Conservation (phyloP, 352 stramenopile genomes). For the Stephanocyclus meneghinianus region DNA sequence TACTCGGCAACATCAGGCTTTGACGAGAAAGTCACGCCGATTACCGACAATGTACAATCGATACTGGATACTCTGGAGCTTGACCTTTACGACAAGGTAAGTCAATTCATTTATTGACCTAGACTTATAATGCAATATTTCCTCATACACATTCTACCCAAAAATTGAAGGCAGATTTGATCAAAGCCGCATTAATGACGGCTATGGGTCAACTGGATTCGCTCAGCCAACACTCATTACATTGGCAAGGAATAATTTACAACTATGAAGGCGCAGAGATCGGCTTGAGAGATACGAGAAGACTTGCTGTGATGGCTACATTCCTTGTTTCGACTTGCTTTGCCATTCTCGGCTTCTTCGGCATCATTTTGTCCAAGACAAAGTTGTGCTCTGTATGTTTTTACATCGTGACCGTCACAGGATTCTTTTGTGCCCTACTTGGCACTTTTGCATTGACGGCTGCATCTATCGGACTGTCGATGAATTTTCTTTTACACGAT, state of each 20-base stretch:
- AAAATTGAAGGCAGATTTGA: slow-evolving; percentile 26
- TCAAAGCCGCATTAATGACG: slow-evolving; percentile 33
- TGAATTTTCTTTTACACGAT: slow-evolving; percentile 53
- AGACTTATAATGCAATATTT: not conserved
- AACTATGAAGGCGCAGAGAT: slow-evolving; percentile 51
- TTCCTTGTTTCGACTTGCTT: slow-evolving; percentile 52
- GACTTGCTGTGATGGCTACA: slow-evolving; percentile 38
- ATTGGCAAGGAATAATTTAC: slow-evolving; percentile 45
- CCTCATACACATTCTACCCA: not conserved
- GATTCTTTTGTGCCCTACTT: slow-evolving; percentile 51
- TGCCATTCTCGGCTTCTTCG: slow-evolving; percentile 44
- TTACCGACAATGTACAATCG: slow-evolving; percentile 46
- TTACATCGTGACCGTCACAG: slow-evolving; percentile 48
- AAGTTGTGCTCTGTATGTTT: slow-evolving; percentile 34
- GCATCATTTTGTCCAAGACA: slow-evolving; percentile 47
- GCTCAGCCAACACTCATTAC: slow-evolving; percentile 24
- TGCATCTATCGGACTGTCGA: slow-evolving; percentile 40
- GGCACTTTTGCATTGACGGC: slow-evolving; percentile 47
- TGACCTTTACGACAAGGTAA: slow-evolving; percentile 43
- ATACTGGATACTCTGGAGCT: slow-evolving; percentile 58
- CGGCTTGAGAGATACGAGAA: slow-evolving; percentile 23
- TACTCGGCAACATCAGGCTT: slow-evolving; percentile 34
- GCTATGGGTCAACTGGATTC: slow-evolving; percentile 49
- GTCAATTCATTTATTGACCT: not conserved
- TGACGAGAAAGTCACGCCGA: slow-evolving; percentile 43